A percentile compares a stretch with the other conserved stretches of the same genome.
Conservation (phyloP, 2,329 filamentous ascomycete genomes). For the Hypoxylon sp. region DNA sequence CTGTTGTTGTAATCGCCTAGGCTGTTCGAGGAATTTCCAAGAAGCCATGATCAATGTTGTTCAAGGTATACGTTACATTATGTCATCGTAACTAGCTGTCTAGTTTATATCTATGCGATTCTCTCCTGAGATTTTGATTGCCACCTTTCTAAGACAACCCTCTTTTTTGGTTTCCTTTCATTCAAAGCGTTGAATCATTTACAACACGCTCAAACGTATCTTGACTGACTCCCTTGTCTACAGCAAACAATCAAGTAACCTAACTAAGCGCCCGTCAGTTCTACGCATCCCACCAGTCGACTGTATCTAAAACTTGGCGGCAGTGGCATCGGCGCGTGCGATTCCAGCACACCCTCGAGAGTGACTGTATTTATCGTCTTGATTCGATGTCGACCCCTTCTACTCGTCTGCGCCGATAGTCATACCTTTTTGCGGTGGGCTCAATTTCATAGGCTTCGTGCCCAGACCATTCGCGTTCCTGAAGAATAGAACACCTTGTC, state of each 20-base stretch:
- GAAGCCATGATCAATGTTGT: neutral
- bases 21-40: neutral
- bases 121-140: slow-evolving; percentile 12
- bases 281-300: slow-evolving; percentile 1
- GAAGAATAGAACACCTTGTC: slow-evolving; percentile 92
- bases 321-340: neutral
- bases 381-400: neutral
- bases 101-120: slow-evolving; percentile 34
- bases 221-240: slow-evolving; percentile 4
- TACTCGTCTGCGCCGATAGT: slow-evolving; percentile 32
- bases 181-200: neutral
- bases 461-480: slow-evolving; percentile 93
- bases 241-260: slow-evolving; percentile 5
- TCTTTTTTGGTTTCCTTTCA: slow-evolving; percentile 6
- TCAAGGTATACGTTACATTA: slow-evolving; percentile 13
- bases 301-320: slow-evolving; percentile 15
- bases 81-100: slow-evolving; percentile 21
- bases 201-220: neutral
- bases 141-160: neutral
- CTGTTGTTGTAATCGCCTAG: neutral
- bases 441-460: slow-evolving; percentile 60
- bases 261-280: neutral
- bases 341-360: neutral
- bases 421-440: slow-evolving; percentile 38
- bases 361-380: neutral